A percentile compares a stretch with the other conserved stretches of the same genome.
Evolutionary conservation across 257 asterid genomes (phyloP).

Genomic region (Cinchona pubescens): DNA sequence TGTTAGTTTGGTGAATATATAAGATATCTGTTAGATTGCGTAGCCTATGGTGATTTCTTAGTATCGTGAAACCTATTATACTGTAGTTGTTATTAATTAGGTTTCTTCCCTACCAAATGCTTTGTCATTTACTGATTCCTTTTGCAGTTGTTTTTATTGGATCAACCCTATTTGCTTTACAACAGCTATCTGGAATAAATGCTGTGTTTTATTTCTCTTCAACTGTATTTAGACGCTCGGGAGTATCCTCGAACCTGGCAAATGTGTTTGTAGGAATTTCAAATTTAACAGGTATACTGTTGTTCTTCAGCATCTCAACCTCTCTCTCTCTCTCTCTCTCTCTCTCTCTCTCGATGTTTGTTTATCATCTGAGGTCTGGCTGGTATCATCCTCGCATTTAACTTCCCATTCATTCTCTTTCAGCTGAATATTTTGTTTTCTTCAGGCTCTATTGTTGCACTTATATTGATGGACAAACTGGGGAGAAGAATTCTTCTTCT

Average conservation of each 20-base stretch:
- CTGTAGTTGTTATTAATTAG: constrained; percentile 1
- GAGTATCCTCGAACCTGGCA: constrained; percentile 89
- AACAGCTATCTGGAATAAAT: constrained; percentile 99
- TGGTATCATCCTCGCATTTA: not conserved
- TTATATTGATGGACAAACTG: constrained; percentile 80
- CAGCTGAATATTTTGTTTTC: constrained; percentile 12
- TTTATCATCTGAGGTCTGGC: not conserved
- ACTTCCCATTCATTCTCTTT: constrained; percentile 9
- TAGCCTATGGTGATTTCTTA: constrained; percentile 4
- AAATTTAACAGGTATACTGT: constrained; percentile 56
- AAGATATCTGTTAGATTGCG: not conserved
- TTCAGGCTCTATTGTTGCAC: constrained; percentile 74
- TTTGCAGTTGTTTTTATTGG: constrained; percentile 99
- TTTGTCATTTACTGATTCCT: constrained; percentile 47
- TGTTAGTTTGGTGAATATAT: not conserved
- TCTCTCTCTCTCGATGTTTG: not conserved
- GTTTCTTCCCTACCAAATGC: constrained; percentile 28
- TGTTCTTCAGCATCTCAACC: not conserved
- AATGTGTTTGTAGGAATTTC: constrained; percentile 72
- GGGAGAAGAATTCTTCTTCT: constrained; percentile 89
- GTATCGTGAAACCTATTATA: constrained; percentile 10
- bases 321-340: not conserved
- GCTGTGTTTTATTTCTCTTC: constrained; percentile 99
- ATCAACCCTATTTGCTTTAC: constrained; percentile 95
- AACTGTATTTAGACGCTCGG: constrained; percentile 97